Percentiles rank a stretch among this genome's conserved stretches.
phyloP scores from a whole-genome alignment of 2,329 filamentous ascomycete genomes.

The Arthrobotrys sphaeroides region DNA sequence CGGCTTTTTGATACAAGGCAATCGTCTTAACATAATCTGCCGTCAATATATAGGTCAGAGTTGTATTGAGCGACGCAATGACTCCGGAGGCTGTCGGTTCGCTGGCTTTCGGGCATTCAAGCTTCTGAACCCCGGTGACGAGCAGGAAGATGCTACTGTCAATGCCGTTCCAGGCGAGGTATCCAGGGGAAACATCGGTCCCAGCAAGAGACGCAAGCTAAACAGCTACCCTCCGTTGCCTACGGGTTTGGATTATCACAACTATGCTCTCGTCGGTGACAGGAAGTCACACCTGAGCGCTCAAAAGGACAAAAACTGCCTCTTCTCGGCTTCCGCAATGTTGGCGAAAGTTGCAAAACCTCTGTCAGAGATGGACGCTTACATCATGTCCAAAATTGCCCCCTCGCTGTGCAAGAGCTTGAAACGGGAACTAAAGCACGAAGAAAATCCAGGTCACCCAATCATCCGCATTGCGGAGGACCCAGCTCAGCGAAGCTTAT shows the following conservation, averaged over 20 bases:
- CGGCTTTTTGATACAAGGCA: neutral
- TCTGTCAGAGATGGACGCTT: conserved; percentile 1
- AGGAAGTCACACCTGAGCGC: neutral
- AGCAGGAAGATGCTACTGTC: neutral
- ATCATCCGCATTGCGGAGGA: conserved; percentile 46
- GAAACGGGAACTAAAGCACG: conserved; percentile 34
- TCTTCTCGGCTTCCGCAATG: conserved; percentile 6
- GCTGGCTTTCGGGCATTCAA: conserved; percentile 54
- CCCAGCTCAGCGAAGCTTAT: conserved; percentile 51
- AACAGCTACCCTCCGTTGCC: conserved; percentile 25
- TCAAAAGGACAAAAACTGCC: conserved; percentile 20
- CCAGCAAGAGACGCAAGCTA: conserved; percentile 26
- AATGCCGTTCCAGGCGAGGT: neutral
- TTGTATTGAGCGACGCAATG: conserved; percentile 55
- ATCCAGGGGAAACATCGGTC: neutral
- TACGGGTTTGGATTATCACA: conserved; percentile 31
- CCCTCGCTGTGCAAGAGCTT: conserved; percentile 19
- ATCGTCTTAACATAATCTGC: neutral
- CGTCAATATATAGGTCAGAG: conserved; percentile 42
- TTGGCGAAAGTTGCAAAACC: neutral
- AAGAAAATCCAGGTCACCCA: conserved; percentile 22
- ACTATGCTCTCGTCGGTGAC: conserved; percentile 42
- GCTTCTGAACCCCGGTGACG: neutral
- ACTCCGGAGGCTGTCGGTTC: conserved; percentile 55
- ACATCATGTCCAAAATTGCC: conserved; percentile 41